Conservation (phyloP, 2,329 filamentous ascomycete genomes). For the Fusarium marasasianum region DNA sequence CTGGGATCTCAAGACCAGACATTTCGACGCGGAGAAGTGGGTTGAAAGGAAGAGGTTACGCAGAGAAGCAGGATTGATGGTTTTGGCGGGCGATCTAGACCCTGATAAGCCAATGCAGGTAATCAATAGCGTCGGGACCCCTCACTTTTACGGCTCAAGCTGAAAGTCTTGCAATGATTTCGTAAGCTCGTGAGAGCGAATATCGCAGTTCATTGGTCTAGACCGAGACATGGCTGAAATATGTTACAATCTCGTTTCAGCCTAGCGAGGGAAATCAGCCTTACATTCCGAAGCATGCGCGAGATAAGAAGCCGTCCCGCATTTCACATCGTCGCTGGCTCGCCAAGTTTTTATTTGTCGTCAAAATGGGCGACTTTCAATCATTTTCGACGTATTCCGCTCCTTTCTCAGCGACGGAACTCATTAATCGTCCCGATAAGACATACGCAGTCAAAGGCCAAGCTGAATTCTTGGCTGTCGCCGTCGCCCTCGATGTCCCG, state of each 20-base stretch:
- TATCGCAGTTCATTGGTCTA: not conserved
- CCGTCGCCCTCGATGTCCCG: not conserved
- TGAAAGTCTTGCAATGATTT: not conserved
- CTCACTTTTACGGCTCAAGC: not conserved
- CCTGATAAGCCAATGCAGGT: not conserved
- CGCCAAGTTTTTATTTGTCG: not conserved
- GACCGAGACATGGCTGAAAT: not conserved
- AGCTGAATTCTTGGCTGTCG: not conserved
- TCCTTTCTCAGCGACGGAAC: not conserved
- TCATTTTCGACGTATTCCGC: not conserved
- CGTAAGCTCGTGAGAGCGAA: not conserved
- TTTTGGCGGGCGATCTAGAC: not conserved
- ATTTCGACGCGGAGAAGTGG: not conserved
- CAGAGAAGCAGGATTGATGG: not conserved
- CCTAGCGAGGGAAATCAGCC: not conserved
- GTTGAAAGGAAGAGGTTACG: not conserved
- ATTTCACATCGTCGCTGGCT: no score
- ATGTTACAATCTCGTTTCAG: not conserved
- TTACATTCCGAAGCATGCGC: not conserved
- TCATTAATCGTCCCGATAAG: not conserved
- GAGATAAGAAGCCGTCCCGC: not conserved
- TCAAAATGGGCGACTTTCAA: not conserved
- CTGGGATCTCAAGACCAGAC: not conserved
- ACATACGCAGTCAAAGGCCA: not conserved
- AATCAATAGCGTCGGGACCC: not conserved